Conservation (phyloP, 306 rosid genomes). For the Cucurbita ficifolia region DNA sequence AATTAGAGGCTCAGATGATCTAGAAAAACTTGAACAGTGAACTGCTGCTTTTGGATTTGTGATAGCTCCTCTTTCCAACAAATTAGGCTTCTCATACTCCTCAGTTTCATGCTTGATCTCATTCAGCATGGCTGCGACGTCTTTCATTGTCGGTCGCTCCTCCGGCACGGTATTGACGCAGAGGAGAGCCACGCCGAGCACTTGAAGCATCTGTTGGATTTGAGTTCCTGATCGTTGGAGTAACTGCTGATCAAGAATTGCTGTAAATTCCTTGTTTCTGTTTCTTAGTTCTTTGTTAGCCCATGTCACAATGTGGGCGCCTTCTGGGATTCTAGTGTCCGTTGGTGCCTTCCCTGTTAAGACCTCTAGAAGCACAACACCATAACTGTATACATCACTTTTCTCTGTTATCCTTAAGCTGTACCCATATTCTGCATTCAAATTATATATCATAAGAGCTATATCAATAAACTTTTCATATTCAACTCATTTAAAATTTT, state of each 20-base stretch:
- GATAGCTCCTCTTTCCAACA: slow-evolving; percentile 29
- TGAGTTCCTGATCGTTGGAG: slow-evolving; percentile 60
- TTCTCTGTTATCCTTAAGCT: slow-evolving; percentile 87
- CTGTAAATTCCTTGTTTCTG: slow-evolving; percentile 34
- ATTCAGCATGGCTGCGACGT: slow-evolving; percentile 76
- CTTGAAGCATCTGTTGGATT: slow-evolving; percentile 86
- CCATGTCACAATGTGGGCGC: slow-evolving; percentile 69
- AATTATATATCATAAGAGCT: background rate
- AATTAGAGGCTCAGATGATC: slow-evolving; percentile 69
- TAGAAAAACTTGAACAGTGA: slow-evolving; percentile 80
- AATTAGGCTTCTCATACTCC: slow-evolving; percentile 45
- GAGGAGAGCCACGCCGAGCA: slow-evolving; percentile 78
- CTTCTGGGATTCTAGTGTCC: slow-evolving; percentile 57
- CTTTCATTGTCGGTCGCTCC: slow-evolving; percentile 87
- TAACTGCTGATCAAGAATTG: slow-evolving; percentile 65
- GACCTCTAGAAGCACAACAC: slow-evolving; percentile 73
- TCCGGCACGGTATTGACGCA: slow-evolving; percentile 66
- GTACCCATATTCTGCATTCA: slow-evolving; percentile 80
- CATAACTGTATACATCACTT: slow-evolving; percentile 91
- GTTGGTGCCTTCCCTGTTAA: slow-evolving; percentile 73
- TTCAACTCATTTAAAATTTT: background rate
- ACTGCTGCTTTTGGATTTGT: slow-evolving; percentile 41
- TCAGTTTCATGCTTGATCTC: slow-evolving; percentile 60
- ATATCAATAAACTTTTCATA: background rate
- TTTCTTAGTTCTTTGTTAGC: slow-evolving; percentile 47